Conservation (phyloP, 2,329 filamentous ascomycete species). For the Aciculosporium take region DNA sequence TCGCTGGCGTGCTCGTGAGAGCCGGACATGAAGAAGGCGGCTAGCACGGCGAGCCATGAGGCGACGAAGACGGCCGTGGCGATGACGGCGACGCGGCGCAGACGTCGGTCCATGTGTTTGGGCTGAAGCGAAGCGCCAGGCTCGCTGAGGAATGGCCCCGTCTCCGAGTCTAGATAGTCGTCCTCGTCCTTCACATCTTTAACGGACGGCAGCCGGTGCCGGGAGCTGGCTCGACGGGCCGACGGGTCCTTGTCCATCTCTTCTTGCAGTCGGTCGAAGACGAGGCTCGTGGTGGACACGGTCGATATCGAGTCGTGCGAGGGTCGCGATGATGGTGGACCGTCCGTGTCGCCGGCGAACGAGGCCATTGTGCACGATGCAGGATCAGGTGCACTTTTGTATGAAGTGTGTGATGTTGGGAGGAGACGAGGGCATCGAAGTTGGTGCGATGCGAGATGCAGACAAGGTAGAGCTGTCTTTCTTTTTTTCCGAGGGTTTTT, state of each 20-base stretch:
- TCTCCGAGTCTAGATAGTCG: constrained; percentile 30
- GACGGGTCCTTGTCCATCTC: constrained; percentile 22
- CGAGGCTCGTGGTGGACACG: constrained; percentile 69
- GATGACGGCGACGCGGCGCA: constrained; percentile 49
- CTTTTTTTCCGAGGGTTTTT: no score
- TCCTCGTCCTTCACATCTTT: constrained; percentile 19
- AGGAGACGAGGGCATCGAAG: no score
- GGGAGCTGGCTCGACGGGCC: constrained; percentile 9
- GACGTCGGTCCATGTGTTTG: constrained; percentile 49
- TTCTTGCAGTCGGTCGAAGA: constrained; percentile 64
- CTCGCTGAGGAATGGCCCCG: constrained; percentile 35
- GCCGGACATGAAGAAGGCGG: constrained; percentile 50
- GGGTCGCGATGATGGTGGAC: constrained; percentile 10
- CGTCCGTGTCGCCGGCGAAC: constrained; percentile 9
- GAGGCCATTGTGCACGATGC: constrained; percentile 6
- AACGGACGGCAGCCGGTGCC: constrained; percentile 17
- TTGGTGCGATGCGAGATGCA: no score
- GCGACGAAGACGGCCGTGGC: constrained; percentile 45
- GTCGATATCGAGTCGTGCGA: constrained; percentile 54
- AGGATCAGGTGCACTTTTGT: no score
- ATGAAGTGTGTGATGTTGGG: no score
- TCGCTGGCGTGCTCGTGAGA: constrained; percentile 50
- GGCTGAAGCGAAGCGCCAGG: constrained; percentile 22
- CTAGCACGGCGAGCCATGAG: constrained; percentile 54
- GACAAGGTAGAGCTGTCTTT: no score